Evolutionary conservation across 306 rosid species (phyloP), one percentile per base, ranked within the genome.

Genomic region (Gastrolobium bilobum): DNA sequence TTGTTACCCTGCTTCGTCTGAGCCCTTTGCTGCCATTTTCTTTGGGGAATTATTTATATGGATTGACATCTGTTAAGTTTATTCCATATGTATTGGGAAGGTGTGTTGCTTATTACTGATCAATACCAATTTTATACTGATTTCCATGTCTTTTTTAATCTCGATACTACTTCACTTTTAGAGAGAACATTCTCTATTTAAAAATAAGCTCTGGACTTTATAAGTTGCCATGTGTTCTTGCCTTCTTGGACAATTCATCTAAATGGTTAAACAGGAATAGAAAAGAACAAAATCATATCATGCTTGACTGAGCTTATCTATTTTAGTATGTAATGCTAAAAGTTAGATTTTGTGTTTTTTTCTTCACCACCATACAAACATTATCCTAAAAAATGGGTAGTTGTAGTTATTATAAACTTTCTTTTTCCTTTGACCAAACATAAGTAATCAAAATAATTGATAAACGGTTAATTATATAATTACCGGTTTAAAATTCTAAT

Each of bases 11-110:
- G 68, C 98, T 95, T 48, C 99, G 98, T 38, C 86, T 95, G 88
- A 95, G 99, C 82, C 99, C 99, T 47, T 80, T 95, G 80, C 99
- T 95, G 73, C 99, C 99, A 54, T 95, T 95, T 82, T 93, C 99
- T 42, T 81, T 95, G 76, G 99, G 99, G 76, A 95, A 95, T 67
- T 95, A 95, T 83, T 86, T 95, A 69, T 95, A 95, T 79, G 99
- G 99, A 78, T 80, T 95, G 82, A 95, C 99, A 66, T 95, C 99
- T 26, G 99, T 95, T 56, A 93, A 93, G 81, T 95, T 95, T 75
- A 78, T 90, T 71, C 99, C 99, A 3, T 95, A 95, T 35, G 97
- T 95, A 29, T 90, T 95, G 86, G 99, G 99, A 86, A 95, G 99
- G 99, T 95, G 73, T 81, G 73, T 0, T 30, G 48, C 68, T 51